Evolutionary conservation across 176 grass and related monocot species (phyloP), one percentile per base, ranked within the genome.

Genomic region (Avena atlantica): DNA sequence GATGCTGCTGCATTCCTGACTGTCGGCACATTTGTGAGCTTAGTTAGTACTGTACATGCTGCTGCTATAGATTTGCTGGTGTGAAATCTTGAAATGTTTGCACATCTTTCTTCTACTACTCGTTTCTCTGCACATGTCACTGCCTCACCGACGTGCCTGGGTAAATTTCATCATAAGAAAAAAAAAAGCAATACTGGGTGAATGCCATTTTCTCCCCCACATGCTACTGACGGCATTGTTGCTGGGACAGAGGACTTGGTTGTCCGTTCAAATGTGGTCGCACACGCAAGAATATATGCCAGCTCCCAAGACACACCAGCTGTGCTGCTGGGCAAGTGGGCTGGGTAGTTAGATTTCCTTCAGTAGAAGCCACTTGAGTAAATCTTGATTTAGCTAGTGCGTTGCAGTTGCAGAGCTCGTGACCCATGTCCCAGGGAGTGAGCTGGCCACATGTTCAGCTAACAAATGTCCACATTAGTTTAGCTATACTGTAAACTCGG

Each of bases 321-420:
- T 52, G 47, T 0, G 25, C 25, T 25, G 25, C 25, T 25, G 25
- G 25, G 6, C 36, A 68, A 75, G 16, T 31, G 37, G 8, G 2
- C 36, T 37, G 25, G 20, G 10, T 31, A 19, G 8, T 42, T 83
- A 74, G 78, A 63, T 70, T 74, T 67, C 12, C 27, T 72, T 17
- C 72, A 17, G 47, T 79, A 10, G 9, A 44, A 29, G 40, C 12
- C 44, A 64, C 71, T 8, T 34, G 34, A 40, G 19, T 77, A 56
- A 59, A 86, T 86, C 52, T 82, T 21, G 37, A 37, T 80, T 15
- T 31, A 58, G 4, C 42, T n/a, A 51, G 74, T 78, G 53, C 12
- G 14, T 20, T 13, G 53, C 44, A 55, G 4, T 20, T 69, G 64
- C 65, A 83, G 64, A 63, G 44, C 17, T 83, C 53, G 47, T 84